Evolutionary conservation across 2,329 filamentous ascomycete genomes (phyloP), one percentile per base, ranked within the genome.

Genomic region (Claviceps sp.): DNA sequence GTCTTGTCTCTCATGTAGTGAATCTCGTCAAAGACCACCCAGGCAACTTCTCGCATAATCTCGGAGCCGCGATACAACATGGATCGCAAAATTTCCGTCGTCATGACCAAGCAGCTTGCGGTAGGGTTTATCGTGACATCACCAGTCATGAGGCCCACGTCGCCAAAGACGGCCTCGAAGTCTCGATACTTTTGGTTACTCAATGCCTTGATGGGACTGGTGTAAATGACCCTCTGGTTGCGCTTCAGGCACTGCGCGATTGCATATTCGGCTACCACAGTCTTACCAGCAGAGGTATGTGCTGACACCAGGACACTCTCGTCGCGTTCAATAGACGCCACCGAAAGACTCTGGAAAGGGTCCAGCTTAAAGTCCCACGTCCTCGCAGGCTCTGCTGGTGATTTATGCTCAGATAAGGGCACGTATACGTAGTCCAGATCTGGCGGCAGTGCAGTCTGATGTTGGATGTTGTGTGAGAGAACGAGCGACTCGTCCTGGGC

Each of bases 61-160:
- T 98, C 93, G 0, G 93, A 97, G 54, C 93, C 93, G 59, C 93
- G 81, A 68, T 98, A 98, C 70, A 98, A 67, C 93, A 98, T 98
- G 17, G 91, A 97, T 47, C 93, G 85, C 64, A 98, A 70, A 88
- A 98, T 98, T 73, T 98, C 93, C 0, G 93, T 98, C 0, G 93
- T 98, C 93, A 98, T 98, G 62, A 98, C 93, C 53, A 98, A 74
- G 66, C 93, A 98, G 54, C 90, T 97, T 14, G 93, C 93, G 3
- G 93, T 97, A 4, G 94, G 94, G 67, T 98, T 98, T 69, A 98
- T 98, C 23, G 93, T 98, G 56, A 97, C 91, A 78, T 98, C 93
- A 63, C 93, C 93, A 5, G 93, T 98, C 91, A 98, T 97, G 55
- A 98, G 76, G 53, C 93, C 93, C 49, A 96, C 91, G 64, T 98